Evolutionary conservation across 176 grass and related monocot genomes (phyloP), one percentile per base, ranked within the genome.

Genomic region (Eremochloa ophiuroides): DNA sequence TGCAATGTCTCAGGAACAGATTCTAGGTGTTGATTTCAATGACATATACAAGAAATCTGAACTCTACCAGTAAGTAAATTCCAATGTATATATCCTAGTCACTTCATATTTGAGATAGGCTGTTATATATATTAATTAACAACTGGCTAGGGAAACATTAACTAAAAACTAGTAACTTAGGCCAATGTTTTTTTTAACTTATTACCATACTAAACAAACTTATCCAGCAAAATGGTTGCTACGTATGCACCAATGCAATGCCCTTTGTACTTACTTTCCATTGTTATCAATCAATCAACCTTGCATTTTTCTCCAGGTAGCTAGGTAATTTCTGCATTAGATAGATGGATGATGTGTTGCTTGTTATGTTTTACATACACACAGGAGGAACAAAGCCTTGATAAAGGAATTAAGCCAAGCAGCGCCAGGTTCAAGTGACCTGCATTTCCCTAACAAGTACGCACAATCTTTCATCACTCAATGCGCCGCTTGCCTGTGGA

Each of bases 401-500:
- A 97, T 97, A 68, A 72, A 83, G 58, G 91, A 94, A 80, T 77
- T 92, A 9, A 97, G 82, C 46, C 71, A 77, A 56, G 89, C 91
- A 20, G 61, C 28, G 1, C 82, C 83, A 0, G 85, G 29, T 65
- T 97, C 94, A 53, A 92, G 80, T 51, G 94, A 97, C n/a, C 68
- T 97, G 33, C 66, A 90, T 67, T 97, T 97, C 68, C 40, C 78
- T 47, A 94, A 80, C n/a, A 47, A 85, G 29, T 94, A 88, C 23
- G 84, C 94, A 0, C 89, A 85, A 48, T 79, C 94, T 79, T 90
- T 70, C 28, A 12, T 83, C 41, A 81, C 73, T n/a, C 94, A 97
- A 85, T 94, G 89, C n/a, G 22, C 92, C 20, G 94, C 94, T 44
- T 92, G 89, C 34, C 71, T 97, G 41, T 97, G 94, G 94, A 97